Percentiles rank a stretch among this genome's conserved stretches.
Conservation (phyloP, 306 rosid species). For the Prunus kanzakura region DNA sequence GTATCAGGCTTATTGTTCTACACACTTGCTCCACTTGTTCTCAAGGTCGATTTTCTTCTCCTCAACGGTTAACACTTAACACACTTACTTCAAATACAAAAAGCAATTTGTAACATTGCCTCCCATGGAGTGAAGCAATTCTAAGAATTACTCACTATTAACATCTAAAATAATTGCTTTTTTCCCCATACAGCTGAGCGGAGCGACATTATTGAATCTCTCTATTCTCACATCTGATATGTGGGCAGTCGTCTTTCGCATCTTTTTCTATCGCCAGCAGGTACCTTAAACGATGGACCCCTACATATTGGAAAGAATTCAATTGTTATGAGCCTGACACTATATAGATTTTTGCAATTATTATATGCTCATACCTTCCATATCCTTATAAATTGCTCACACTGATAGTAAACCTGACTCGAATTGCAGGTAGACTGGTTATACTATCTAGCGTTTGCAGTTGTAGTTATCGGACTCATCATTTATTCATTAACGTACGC, state of each 20-base stretch:
- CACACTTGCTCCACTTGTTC: constrained; percentile 34
- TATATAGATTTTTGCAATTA: neutral
- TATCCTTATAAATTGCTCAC: neutral
- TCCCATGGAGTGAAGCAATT: constrained; percentile 1
- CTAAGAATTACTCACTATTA: neutral
- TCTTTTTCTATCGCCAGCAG: constrained; percentile 32
- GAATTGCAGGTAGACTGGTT: constrained; percentile 59
- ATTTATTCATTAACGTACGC: constrained; percentile 55
- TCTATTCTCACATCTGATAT: constrained; percentile 40
- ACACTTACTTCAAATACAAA: neutral
- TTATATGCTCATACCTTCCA: neutral
- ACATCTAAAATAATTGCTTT: neutral
- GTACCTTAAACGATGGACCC: constrained; percentile 6
- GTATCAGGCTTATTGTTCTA: constrained; percentile 36
- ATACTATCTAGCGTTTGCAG: constrained; percentile 48
- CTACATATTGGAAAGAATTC: neutral
- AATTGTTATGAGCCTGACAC: neutral
- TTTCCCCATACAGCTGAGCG: constrained; percentile 26
- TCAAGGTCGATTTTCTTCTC: constrained; percentile 27
- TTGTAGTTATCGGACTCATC: constrained; percentile 47
- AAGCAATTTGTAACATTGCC: neutral
- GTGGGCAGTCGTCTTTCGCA: constrained; percentile 39
- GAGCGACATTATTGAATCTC: constrained; percentile 40
- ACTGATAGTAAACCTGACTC: constrained; percentile 11
- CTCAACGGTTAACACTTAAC: neutral